Evolutionary conservation across 2,329 filamentous ascomycete species (phyloP).

Genomic region (Lasiodiplodia citricola): DNA sequence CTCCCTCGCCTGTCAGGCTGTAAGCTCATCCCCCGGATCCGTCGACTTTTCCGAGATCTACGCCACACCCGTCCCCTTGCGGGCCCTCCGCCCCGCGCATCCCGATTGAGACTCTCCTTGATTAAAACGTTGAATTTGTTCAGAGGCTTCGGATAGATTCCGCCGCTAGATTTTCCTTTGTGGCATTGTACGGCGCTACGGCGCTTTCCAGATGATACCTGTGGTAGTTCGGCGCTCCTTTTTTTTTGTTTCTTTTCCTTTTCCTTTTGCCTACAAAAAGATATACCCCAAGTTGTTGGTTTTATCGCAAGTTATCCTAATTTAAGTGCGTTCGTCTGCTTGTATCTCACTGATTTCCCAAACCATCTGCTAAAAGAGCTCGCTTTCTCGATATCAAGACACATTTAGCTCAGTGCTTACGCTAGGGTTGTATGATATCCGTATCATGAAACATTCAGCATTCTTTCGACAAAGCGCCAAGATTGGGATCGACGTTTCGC

Average conservation of each 20-base stretch:
- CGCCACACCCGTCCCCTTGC: conserved; percentile 7
- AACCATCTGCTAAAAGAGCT: neutral
- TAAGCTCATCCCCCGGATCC: conserved; percentile 3
- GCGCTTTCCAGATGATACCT: conserved; percentile 8
- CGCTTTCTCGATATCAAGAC: neutral
- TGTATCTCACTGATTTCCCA: neutral
- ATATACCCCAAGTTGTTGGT: conserved; percentile 13
- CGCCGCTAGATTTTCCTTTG: conserved; percentile 16
- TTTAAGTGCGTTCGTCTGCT: neutral
- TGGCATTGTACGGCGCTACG: conserved; percentile 9
- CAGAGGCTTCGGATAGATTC: conserved; percentile 6
- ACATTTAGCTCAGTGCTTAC: neutral
- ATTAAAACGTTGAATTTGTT: neutral
- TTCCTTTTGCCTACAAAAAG: neutral
- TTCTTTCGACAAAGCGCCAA: conserved; percentile 14
- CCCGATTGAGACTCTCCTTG: conserved; percentile 1
- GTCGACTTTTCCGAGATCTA: neutral
- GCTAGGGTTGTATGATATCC: neutral
- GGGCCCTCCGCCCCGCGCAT: neutral
- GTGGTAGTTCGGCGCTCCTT: neutral
- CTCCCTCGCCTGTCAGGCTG: conserved; percentile 21
- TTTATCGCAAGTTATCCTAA: neutral
- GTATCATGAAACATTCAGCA: neutral
- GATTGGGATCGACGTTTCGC: conserved; percentile 19
- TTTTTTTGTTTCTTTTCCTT: neutral